Conservation (phyloP, 176 grass and related monocot genomes). For the Elymus sibiricus region DNA sequence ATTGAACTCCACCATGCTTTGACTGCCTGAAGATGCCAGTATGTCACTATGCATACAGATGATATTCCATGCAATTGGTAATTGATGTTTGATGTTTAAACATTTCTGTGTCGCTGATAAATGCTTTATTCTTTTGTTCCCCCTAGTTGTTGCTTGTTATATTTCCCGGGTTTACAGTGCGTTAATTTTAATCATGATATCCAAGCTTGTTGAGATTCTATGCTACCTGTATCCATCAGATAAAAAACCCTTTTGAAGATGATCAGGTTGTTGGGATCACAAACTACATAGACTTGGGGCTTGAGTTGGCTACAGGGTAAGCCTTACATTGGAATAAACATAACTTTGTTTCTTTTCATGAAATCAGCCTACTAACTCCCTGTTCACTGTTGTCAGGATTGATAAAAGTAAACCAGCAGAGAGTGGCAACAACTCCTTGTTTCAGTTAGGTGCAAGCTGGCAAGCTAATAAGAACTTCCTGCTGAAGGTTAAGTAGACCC, state of each 20-base stretch:
- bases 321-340: neutral
- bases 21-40: neutral
- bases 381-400: conserved; percentile 46
- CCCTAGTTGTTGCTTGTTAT: conserved; percentile 3
- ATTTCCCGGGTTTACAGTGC: neutral
- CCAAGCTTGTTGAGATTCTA: conserved; percentile 21
- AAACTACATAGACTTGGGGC: conserved; percentile 92
- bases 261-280: conserved; percentile 93
- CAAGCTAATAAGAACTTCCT: conserved; percentile 98
- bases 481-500: conserved; percentile 57
- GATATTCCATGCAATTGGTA: neutral
- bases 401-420: conserved; percentile 48
- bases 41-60: neutral
- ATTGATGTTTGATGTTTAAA: neutral
- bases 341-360: neutral
- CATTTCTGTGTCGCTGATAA: neutral
- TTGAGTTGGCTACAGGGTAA: conserved; percentile 83
- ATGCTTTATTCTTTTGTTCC: neutral
- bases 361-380: neutral
- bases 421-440: conserved; percentile 41
- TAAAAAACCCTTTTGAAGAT: conserved; percentile 94
- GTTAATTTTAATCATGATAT: neutral
- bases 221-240: conserved; percentile 31
- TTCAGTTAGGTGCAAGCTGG: conserved; percentile 94
- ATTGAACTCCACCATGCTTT: neutral